These are phyloP conservation scores for Heliamphora pulchella DNA, from an alignment of 179 eudicot species.

Conservation along the genomic window DNA sequence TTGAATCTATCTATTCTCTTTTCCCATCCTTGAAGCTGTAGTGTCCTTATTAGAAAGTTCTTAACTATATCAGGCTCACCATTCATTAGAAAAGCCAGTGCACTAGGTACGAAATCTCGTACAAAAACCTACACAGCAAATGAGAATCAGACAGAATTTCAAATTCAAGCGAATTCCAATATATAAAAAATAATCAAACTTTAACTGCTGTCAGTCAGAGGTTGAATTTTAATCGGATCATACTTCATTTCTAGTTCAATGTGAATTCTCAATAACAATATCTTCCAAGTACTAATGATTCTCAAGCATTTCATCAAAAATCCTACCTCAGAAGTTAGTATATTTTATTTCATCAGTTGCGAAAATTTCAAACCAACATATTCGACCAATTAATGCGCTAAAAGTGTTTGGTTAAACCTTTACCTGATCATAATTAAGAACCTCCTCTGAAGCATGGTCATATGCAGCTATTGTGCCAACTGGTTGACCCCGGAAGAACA, in stretches of 20 bases:
- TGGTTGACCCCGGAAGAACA: conserved; percentile 74
- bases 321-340: neutral
- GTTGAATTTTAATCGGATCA: neutral
- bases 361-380: neutral
- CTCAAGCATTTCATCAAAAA: neutral
- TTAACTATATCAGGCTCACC: conserved; percentile 95
- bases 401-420: neutral
- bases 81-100: conserved; percentile 91
- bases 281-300: neutral
- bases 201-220: neutral
- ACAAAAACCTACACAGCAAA: conserved; percentile 64
- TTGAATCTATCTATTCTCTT: conserved; percentile 81
- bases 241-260: neutral
- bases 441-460: conserved; percentile 97
- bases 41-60: conserved; percentile 74
- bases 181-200: neutral
- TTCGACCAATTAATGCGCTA: neutral
- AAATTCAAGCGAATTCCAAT: neutral
- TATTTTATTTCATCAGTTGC: neutral
- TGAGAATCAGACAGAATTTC: neutral
- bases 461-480: conserved; percentile 94
- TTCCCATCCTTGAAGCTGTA: conserved; percentile 95
- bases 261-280: neutral
- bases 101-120: conserved; percentile 96
- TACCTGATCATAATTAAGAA: conserved; percentile 95